Conservation (phyloP, 768 basidiomycete species). For the Neoboletus subvelutipes region DNA sequence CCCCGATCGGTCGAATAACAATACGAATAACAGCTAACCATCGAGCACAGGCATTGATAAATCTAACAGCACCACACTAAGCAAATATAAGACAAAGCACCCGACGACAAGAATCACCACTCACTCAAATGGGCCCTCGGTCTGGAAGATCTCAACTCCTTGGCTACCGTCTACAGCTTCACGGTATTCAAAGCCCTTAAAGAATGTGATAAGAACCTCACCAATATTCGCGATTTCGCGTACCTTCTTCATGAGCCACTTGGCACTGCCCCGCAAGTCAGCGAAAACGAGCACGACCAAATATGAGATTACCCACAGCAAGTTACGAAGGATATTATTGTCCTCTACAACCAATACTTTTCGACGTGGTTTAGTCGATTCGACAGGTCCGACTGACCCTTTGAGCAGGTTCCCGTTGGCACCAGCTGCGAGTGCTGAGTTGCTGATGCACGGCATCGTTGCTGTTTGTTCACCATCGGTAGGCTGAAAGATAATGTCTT, state of each 20-base stretch:
- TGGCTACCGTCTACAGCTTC: slow-evolving; percentile 85
- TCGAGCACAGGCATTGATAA: slow-evolving; percentile 94
- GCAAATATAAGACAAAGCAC: slow-evolving; percentile 1
- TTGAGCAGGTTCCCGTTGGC: slow-evolving; percentile 67
- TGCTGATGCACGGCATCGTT: slow-evolving; percentile 16
- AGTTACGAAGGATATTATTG: slow-evolving; percentile 77
- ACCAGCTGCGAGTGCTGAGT: slow-evolving; percentile 53
- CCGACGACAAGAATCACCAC: slow-evolving; percentile 28
- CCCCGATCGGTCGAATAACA: neutral
- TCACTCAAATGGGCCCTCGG: slow-evolving; percentile 84
- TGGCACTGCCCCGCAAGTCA: slow-evolving; percentile 39
- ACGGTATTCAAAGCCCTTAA: slow-evolving; percentile 67
- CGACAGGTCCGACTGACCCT: slow-evolving; percentile 57
- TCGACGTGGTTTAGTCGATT: slow-evolving; percentile 43
- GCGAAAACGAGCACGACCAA: slow-evolving; percentile 5
- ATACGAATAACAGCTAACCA: slow-evolving; percentile 43
- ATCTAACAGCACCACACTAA: slow-evolving; percentile 82
- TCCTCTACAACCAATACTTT: slow-evolving; percentile 88
- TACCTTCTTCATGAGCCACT: slow-evolving; percentile 65
- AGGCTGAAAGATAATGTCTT: slow-evolving; percentile 28
- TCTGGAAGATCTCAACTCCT: slow-evolving; percentile 72
- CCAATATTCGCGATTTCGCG: neutral
- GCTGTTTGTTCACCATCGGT: slow-evolving; percentile 13
- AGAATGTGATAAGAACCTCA: slow-evolving; percentile 1
- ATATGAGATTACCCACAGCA: slow-evolving; percentile 58